Conservation (phyloP, 768 basidiomycete species). For the Russula olivacea region DNA sequence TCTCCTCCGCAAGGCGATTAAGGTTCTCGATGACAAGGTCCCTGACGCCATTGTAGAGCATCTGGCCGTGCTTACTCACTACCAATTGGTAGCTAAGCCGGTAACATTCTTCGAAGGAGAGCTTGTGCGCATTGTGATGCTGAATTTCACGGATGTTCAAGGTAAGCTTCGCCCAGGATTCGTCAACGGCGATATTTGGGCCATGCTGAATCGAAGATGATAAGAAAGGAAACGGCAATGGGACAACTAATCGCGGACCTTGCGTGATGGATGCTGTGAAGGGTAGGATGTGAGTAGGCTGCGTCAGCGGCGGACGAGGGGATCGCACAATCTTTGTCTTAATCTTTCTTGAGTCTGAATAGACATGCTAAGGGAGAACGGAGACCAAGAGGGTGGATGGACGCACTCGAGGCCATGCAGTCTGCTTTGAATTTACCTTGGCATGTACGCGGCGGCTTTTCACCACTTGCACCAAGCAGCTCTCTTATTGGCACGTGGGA, state of each 20-base stretch:
- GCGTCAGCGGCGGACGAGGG: conserved; percentile 27
- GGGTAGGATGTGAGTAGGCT: conserved; percentile 13
- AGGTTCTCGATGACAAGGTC: conserved; percentile 78
- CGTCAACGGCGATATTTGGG: conserved; percentile 67
- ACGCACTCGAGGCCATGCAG: conserved; percentile 33
- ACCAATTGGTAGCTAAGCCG: conserved; percentile 95
- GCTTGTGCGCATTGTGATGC: conserved; percentile 82
- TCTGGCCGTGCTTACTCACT: conserved; percentile 74
- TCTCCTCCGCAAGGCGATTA: conserved; percentile 63
- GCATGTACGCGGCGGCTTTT: not conserved
- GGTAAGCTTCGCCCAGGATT: conserved; percentile 77
- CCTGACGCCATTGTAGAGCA: conserved; percentile 81
- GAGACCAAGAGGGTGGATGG: not conserved
- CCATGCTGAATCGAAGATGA: conserved; percentile 47
- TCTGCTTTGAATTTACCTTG: not conserved
- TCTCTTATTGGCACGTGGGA: not conserved
- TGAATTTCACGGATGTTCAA: conserved; percentile 92
- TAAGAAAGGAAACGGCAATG: not conserved
- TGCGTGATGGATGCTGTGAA: conserved; percentile 42
- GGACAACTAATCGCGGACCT: conserved; percentile 33
- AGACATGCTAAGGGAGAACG: conserved; percentile 2
- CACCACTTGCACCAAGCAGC: no score
- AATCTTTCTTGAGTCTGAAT: conserved; percentile 28
- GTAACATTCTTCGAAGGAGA: conserved; percentile 92
- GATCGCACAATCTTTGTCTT: conserved; percentile 40